Conservation (phyloP, 2,329 filamentous ascomycete species). For the Paracoccidioides brasiliensis region DNA sequence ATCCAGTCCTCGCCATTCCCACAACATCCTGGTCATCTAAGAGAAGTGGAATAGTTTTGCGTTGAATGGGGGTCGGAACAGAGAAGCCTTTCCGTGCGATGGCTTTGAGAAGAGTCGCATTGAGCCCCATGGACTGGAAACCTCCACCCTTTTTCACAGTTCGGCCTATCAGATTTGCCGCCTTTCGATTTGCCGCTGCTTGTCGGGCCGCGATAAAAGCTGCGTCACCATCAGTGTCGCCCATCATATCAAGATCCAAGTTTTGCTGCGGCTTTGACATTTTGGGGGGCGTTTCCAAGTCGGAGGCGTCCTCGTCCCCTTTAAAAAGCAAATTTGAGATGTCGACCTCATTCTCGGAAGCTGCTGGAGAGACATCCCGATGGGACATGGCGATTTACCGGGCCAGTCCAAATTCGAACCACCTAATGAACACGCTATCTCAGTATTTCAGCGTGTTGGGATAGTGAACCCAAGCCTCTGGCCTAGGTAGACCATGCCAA, state of each 20-base stretch:
- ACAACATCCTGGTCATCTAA: constrained; percentile 91
- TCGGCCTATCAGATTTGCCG: constrained; percentile 66
- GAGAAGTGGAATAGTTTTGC: constrained; percentile 87
- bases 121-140: constrained; percentile 90
- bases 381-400: constrained; percentile 44
- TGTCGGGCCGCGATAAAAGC: constrained; percentile 84
- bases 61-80: constrained; percentile 91
- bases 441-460: background rate
- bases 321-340: constrained; percentile 69
- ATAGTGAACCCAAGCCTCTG: background rate
- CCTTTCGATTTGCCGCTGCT: constrained; percentile 75
- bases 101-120: constrained; percentile 70
- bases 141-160: constrained; percentile 90
- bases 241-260: constrained; percentile 41
- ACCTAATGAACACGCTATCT: background rate
- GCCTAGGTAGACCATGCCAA: background rate
- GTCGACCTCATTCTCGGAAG: constrained; percentile 83
- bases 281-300: constrained; percentile 25
- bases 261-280: constrained; percentile 22
- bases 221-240: constrained; percentile 51
- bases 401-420: background rate
- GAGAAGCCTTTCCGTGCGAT: constrained; percentile 91
- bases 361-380: constrained; percentile 64
- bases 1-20: constrained; percentile 97
- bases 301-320: constrained; percentile 41